Base-by-base conservation (phyloP, 129 eudicot species). In the Lactuca sativa region DNA sequence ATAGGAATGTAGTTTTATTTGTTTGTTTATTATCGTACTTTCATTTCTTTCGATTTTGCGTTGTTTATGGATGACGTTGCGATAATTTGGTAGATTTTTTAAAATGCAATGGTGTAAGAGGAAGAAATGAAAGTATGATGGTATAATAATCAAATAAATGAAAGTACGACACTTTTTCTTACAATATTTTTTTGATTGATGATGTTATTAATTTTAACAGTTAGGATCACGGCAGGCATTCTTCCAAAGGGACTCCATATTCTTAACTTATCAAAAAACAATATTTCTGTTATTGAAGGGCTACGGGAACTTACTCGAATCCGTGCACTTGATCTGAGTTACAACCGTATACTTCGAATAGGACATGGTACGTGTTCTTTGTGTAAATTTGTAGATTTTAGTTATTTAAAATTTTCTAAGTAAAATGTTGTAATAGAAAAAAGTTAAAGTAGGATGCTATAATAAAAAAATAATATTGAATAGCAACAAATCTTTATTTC, bases 201-300 rank as follows among this genome's bases (percentile, higher is more conserved):
- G 55, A 31, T 66, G 49, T 33, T 49, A 70, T 59, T 80, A 25
- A 31, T 47, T 38, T 47, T 43, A 37, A 64, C 64, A 93, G 99
- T 82, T 81, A 93, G 92, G 70, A 83, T 93, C 59, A 86, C 99
- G 40, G 87, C 97, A 47, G 99, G 99, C 56, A 88, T 92, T 57
- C 97, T 93, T 66, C 99, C 99, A 60, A 95, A 95, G 65, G 99
- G 99, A 41, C 88, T 93, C 56, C 99, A 90, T 78, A 59, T 76
- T 59, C 55, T 93, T 72, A 93, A 93, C 74, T 70, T 93, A 69
- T 90, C 99, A 12, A 93, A 83, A 70, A 93, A 93, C 81, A 90
- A 43, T 54, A 89, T 93, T 72, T 87, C 99, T 56, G 87, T 75
- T 51, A 87, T 90, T 70, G 99, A 93, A 82, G 99, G 99, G 62